These are phyloP conservation scores for Boeremia lycopersici DNA, from an alignment of 2,329 filamentous ascomycete species.

Conservation along the genomic window DNA sequence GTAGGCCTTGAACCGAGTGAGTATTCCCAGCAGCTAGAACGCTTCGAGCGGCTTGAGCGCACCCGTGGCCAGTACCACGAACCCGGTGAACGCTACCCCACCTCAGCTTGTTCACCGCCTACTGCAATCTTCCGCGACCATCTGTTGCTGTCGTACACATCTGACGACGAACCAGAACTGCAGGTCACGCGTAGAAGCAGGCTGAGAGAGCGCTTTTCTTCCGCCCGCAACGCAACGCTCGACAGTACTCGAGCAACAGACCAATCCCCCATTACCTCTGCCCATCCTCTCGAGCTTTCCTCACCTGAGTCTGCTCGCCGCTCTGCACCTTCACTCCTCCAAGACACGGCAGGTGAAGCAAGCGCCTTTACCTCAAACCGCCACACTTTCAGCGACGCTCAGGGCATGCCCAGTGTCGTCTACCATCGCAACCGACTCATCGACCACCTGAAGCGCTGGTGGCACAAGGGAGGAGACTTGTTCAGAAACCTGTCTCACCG, in stretches of 20 bases:
- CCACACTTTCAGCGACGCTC: constrained; percentile 33
- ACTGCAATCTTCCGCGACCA: constrained; percentile 34
- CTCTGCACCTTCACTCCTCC: constrained; percentile 21
- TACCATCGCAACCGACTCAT: constrained; percentile 31
- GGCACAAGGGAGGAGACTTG: constrained; percentile 29
- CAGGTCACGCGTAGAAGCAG: constrained; percentile 29
- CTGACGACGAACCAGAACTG: constrained; percentile 35
- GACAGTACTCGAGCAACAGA: constrained; percentile 14
- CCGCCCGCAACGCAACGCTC: constrained; percentile 22
- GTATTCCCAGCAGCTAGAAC: constrained; percentile 23
- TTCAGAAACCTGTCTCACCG: constrained; percentile 23
- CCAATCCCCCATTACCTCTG: constrained; percentile 7
- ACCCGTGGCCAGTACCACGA: constrained; percentile 40
- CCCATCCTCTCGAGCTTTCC: constrained; percentile 20
- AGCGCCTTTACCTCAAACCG: constrained; percentile 26
- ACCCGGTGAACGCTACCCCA: constrained; percentile 57
- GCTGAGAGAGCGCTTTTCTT: constrained; percentile 32
- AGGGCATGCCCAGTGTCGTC: constrained; percentile 29
- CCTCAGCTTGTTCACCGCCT: constrained; percentile 53
- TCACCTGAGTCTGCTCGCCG: constrained; percentile 19
- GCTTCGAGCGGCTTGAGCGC: constrained; percentile 32
- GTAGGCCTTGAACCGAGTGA: background rate
- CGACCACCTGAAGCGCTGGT: constrained; percentile 28
- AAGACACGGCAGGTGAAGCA: constrained; percentile 27
- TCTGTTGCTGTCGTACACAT: constrained; percentile 31